Base-by-base conservation (phyloP, 306 rosid species). In the apple (Malus domestica) region DNA sequence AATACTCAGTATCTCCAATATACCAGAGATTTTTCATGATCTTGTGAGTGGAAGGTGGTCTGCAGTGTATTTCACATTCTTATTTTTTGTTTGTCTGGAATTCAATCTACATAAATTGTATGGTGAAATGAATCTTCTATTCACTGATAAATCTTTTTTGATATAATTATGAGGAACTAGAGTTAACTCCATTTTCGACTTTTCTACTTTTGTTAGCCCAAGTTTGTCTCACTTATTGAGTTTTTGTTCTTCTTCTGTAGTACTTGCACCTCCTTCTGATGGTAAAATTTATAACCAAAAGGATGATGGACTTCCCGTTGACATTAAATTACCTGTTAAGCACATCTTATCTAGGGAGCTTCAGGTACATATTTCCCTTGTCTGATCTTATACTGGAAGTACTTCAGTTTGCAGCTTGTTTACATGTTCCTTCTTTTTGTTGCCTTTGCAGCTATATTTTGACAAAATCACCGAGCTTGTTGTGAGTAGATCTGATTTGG, bases 321-420 rank as follows among this genome's bases (percentile, higher is more conserved):
- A 92, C 75, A 79, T 84, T 79, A 95, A 95, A 80, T 82, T 90
- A 83, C 98, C 98, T 55, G 90, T 92, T 75, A 95, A 88, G 84
- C 99, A 92, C 67, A 72, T 92, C 67, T 77, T 95, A 60, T 89
- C 98, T 57, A 89, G 83, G 87, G 98, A 95, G 82, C 97, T 92
- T 84, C 97, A 87, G 96, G 99, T 95, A 85, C 64, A 65, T 59
- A 33, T 19, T 76, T 46, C 16, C 10, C 68, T 19, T 1, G 55
- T 57, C 51, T 22, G 42, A 67, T 68, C 62, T 15, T 73, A 38
- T 16, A 19, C 18, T 32, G 30, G 61, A 70, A 51, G 12, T 10
- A 79, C 70, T 32, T 33, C 23, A 22, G 19, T 49, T 52, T 33
- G 12, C 46, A 18, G 12, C 54, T 76, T 52, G 70, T 46, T 81